Evolutionary conservation across 148 eudicot species (phyloP).

Genomic region (Vaccinium macrocarpon): DNA sequence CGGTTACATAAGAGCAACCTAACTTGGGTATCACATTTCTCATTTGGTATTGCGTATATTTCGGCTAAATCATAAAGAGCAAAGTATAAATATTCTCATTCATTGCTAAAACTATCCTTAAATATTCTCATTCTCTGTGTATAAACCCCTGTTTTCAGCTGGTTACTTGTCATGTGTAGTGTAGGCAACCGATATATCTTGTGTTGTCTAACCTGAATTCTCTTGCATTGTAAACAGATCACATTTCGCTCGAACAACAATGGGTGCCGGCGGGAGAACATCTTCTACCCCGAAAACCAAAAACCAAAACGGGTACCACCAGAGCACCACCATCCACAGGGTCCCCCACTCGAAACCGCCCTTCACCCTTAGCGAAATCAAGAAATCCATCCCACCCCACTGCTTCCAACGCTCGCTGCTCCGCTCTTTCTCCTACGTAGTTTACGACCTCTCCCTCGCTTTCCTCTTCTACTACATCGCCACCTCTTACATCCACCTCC

Average conservation of each 20-base stretch:
- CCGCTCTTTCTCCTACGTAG: slow-evolving; percentile 41
- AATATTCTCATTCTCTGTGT: not conserved
- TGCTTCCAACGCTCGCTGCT: slow-evolving; percentile 53
- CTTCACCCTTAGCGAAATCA: slow-evolving; percentile 50
- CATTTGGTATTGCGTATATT: not conserved
- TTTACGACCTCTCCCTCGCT: slow-evolving; percentile 32
- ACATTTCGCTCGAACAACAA: slow-evolving; percentile 8
- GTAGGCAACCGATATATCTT: not conserved
- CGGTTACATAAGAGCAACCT: too few species aligned
- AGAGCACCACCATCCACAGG: slow-evolving; percentile 19
- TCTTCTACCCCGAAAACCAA: slow-evolving; percentile 8
- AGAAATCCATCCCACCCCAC: slow-evolving; percentile 58
- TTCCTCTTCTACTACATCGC: slow-evolving; percentile 39
- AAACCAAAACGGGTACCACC: slow-evolving; percentile 8
- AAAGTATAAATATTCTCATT: not conserved
- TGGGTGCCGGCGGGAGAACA: slow-evolving; percentile 39
- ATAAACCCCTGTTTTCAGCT: not conserved
- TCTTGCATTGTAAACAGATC: not conserved
- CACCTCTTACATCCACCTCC: slow-evolving; percentile 25
- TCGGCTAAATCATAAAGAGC: not conserved
- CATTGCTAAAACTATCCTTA: not conserved
- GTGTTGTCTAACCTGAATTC: not conserved
- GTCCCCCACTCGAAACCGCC: slow-evolving; percentile 51
- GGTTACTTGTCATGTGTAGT: not conserved
- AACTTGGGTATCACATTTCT: not conserved